A percentile compares a stretch with the other conserved stretches of the same genome.
phyloP scores from a whole-genome alignment of 352 stramenopile genomes.

The Thraustotheca clavata region DNA sequence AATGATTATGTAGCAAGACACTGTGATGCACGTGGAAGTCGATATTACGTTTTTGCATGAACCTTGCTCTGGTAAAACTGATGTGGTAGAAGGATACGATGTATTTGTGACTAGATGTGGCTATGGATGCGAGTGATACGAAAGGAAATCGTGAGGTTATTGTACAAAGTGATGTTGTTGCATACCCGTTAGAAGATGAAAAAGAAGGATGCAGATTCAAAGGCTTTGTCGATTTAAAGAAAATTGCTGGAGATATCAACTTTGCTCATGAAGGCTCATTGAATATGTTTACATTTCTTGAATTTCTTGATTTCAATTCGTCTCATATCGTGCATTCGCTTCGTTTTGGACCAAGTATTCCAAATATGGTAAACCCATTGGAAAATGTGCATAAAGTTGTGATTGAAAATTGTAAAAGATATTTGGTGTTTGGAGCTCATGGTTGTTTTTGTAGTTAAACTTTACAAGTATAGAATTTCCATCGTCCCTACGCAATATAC shows the following conservation, averaged over 20 bases:
- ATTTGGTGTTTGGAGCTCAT: neutral
- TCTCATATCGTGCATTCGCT: slow-evolving; percentile 75
- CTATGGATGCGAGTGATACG: slow-evolving; percentile 74
- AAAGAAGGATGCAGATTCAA: slow-evolving; percentile 68
- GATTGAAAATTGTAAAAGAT: slow-evolving; percentile 50
- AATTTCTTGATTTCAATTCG: slow-evolving; percentile 87
- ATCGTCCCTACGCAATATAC: slow-evolving; percentile 80
- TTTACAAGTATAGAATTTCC: slow-evolving; percentile 86
- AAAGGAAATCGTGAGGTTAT: slow-evolving; percentile 82
- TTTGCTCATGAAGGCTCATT: slow-evolving; percentile 80
- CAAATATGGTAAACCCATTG: slow-evolving; percentile 82
- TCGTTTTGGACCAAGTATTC: slow-evolving; percentile 66
- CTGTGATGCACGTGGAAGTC: slow-evolving; percentile 66
- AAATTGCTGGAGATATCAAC: slow-evolving; percentile 73
- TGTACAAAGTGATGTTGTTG: slow-evolving; percentile 48
- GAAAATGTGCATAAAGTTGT: slow-evolving; percentile 78
- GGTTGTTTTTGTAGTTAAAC: slow-evolving; percentile 42
- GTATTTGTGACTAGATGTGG: slow-evolving; percentile 40
- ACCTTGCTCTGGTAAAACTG: slow-evolving; percentile 44
- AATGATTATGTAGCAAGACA: slow-evolving; percentile 52
- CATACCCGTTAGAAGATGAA: slow-evolving; percentile 32
- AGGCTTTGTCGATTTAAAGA: slow-evolving; percentile 62
- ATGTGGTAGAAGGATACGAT: neutral
- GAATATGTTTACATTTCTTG: slow-evolving; percentile 79
- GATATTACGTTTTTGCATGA: slow-evolving; percentile 79